These are phyloP conservation scores for Alternaria novae-zelandiae DNA, from an alignment of 2,329 filamentous ascomycete genomes.

Conservation along the genomic window DNA sequence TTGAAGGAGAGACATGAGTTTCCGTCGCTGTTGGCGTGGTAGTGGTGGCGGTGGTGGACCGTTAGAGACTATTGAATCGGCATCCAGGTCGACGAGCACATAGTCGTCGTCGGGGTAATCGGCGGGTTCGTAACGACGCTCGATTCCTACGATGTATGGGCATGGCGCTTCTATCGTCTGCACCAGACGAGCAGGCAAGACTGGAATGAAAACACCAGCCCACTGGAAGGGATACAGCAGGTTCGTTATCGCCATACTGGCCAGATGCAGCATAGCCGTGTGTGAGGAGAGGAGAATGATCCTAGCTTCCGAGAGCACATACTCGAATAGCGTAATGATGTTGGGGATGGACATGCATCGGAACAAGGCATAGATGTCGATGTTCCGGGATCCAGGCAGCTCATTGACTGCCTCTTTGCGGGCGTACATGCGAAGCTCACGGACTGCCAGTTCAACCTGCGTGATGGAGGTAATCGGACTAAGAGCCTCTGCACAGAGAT, in stretches of 20 bases:
- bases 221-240: constrained; percentile 90
- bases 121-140: constrained; percentile 85
- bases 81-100: constrained; percentile 91
- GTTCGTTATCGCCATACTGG: constrained; percentile 83
- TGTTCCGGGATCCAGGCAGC: constrained; percentile 87
- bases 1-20: constrained; percentile 86
- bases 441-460: constrained; percentile 88
- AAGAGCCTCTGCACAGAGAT: constrained; percentile 92
- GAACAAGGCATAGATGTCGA: constrained; percentile 92
- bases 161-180: constrained; percentile 94
- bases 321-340: constrained; percentile 91
- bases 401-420: constrained; percentile 93
- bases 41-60: constrained; percentile 75
- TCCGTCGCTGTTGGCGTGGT: constrained; percentile 87
- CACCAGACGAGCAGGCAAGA: constrained; percentile 84
- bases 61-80: constrained; percentile 87
- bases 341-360: constrained; percentile 88
- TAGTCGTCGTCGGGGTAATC: constrained; percentile 94
- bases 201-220: constrained; percentile 92
- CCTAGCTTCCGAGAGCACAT: constrained; percentile 87
- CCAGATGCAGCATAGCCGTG: constrained; percentile 93
- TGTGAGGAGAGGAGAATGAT: constrained; percentile 97
- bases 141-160: constrained; percentile 95
- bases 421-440: constrained; percentile 89
- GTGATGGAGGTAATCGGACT: constrained; percentile 92